These are phyloP conservation scores for Bimuria novae-zelandiae DNA, from an alignment of 2,329 filamentous ascomycete genomes.

Conservation along the genomic window DNA sequence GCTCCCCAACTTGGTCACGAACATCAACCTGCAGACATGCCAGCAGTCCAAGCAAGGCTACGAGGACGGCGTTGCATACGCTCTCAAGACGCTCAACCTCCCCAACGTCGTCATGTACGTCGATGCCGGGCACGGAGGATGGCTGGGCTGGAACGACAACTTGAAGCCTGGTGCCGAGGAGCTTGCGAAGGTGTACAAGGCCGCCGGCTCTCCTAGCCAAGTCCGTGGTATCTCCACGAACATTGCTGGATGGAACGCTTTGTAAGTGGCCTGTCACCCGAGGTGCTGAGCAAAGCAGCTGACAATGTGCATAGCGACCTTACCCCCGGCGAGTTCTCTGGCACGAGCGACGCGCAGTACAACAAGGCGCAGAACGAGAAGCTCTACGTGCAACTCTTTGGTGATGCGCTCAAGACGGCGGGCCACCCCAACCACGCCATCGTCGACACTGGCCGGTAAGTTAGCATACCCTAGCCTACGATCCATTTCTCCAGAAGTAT, in stretches of 20 bases:
- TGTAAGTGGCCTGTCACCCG: slow-evolving; percentile 25
- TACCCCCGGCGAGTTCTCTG: slow-evolving; percentile 29
- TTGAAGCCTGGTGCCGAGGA: slow-evolving; percentile 30
- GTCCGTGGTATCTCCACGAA: slow-evolving; percentile 33
- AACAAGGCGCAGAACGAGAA: slow-evolving; percentile 13
- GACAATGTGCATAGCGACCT: slow-evolving; percentile 27
- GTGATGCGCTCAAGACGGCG: not conserved
- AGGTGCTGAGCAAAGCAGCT: slow-evolving; percentile 31
- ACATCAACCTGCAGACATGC: slow-evolving; percentile 29
- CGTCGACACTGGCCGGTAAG: slow-evolving; percentile 31
- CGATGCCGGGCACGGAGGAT: slow-evolving; percentile 36
- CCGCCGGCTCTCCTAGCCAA: slow-evolving; percentile 26
- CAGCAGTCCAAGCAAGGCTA: slow-evolving; percentile 30
- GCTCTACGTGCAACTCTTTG: slow-evolving; percentile 3
- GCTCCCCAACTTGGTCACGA: slow-evolving; percentile 36
- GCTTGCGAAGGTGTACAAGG: slow-evolving; percentile 33
- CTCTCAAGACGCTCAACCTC: slow-evolving; percentile 33
- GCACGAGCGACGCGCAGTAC: slow-evolving; percentile 25
- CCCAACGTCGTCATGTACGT: slow-evolving; percentile 36
- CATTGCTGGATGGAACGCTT: slow-evolving; percentile 35
- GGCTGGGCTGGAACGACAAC: slow-evolving; percentile 38
- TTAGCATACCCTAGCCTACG: too few species aligned
- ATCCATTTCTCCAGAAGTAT: not conserved
- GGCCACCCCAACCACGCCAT: slow-evolving; percentile 35
- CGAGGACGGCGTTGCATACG: slow-evolving; percentile 37